Conservation (phyloP, 2,329 filamentous ascomycete genomes). For the Neocatenulostroma microsporum region DNA sequence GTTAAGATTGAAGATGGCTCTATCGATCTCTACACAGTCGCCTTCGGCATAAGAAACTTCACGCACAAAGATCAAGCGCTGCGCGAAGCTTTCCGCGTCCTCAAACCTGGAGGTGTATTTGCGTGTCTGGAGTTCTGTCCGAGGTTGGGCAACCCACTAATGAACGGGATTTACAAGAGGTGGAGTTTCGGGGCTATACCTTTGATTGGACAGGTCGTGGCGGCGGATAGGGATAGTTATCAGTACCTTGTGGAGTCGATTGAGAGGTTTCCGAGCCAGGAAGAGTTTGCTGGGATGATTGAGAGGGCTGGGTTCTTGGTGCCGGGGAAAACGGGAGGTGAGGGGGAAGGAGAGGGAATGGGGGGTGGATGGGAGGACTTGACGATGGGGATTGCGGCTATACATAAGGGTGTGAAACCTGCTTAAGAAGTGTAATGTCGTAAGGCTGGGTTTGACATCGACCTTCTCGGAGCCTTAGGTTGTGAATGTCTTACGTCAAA, state of each 20-base stretch:
- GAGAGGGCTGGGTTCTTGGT: slow-evolving; percentile 75
- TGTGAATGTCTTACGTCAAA: no score
- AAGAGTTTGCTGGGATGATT: slow-evolving; percentile 78
- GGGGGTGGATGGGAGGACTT: slow-evolving; percentile 77
- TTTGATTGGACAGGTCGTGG: slow-evolving; percentile 88
- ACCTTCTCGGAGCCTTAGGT: no score
- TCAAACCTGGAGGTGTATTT: slow-evolving; percentile 92
- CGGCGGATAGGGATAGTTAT: slow-evolving; percentile 89
- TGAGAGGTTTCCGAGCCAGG: slow-evolving; percentile 81
- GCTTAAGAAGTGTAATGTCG: slow-evolving; percentile 3
- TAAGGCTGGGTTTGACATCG: no score
- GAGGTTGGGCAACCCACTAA: slow-evolving; percentile 67
- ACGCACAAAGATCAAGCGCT: slow-evolving; percentile 81
- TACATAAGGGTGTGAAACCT: slow-evolving; percentile 94
- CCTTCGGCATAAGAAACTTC: slow-evolving; percentile 96
- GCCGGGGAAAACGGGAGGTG: slow-evolving; percentile 44
- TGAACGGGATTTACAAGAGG: slow-evolving; percentile 83
- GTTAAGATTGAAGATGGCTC: slow-evolving; percentile 56
- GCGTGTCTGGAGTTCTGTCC: slow-evolving; percentile 87
- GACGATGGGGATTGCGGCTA: slow-evolving; percentile 85
- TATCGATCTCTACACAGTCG: slow-evolving; percentile 94
- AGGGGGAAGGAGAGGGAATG: slow-evolving; percentile 21
- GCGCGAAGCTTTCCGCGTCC: slow-evolving; percentile 72
- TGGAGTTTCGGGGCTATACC: slow-evolving; percentile 96
- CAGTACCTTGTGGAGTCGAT: slow-evolving; percentile 99